phyloP scores from a whole-genome alignment of 495 filamentous ascomycete genomes.

The Bryoglossum gracile region DNA sequence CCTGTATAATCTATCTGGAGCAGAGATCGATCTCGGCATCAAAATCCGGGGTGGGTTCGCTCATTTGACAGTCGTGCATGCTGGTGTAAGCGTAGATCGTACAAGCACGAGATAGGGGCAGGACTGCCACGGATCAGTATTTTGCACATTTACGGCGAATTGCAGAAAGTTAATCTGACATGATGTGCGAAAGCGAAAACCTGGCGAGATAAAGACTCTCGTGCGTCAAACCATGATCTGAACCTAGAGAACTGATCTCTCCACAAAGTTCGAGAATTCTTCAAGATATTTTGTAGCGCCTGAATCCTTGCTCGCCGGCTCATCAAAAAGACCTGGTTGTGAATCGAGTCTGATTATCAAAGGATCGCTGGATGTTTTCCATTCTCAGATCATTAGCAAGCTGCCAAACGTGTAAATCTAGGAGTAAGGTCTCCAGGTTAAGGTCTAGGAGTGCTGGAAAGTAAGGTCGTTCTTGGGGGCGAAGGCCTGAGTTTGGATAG shows the following conservation, averaged over 20 bases:
- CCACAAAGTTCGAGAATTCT: slow-evolving; percentile 1
- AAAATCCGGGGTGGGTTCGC: slow-evolving; percentile 22
- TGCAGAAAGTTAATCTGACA: background rate
- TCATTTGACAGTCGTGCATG: slow-evolving; percentile 31
- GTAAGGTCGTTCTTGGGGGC: slow-evolving; percentile 8
- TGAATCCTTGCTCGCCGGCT: slow-evolving; percentile 4
- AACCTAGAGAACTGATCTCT: slow-evolving; percentile 5
- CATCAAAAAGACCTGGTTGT: slow-evolving; percentile 1
- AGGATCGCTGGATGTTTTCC: background rate
- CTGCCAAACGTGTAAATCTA: slow-evolving; percentile 8
- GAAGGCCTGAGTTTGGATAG: too few relatives aligned
- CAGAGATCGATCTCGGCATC: slow-evolving; percentile 39
- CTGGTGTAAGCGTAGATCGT: slow-evolving; percentile 45
- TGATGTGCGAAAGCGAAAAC: slow-evolving; percentile 4
- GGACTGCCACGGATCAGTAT: slow-evolving; percentile 4
- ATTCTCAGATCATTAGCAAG: slow-evolving; percentile 8
- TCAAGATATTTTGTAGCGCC: background rate
- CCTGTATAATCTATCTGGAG: slow-evolving; percentile 37
- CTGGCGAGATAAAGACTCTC: background rate
- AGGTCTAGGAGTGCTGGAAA: slow-evolving; percentile 11
- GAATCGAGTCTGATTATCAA: background rate
- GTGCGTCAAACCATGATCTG: background rate
- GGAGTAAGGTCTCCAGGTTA: slow-evolving; percentile 6
- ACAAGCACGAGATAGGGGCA: slow-evolving; percentile 42
- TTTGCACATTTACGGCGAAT: background rate